Conservation (phyloP, 2,329 filamentous ascomycete species). For the Chaetomium sp. region DNA sequence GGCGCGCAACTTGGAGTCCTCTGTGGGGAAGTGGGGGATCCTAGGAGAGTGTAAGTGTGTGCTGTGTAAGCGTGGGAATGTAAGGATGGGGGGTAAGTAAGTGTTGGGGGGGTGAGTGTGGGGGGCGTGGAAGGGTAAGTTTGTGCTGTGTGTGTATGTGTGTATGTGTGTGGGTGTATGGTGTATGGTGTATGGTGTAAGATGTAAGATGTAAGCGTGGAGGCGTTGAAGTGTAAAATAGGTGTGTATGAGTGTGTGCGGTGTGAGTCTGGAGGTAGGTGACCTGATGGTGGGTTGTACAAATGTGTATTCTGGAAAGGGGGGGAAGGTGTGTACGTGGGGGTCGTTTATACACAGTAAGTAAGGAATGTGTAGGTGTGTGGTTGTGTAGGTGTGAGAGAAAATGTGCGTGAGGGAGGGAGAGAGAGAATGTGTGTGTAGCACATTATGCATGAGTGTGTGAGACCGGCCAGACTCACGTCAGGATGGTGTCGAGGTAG, state of each 20-base stretch:
- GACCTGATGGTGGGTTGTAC: too few species aligned
- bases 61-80: background rate
- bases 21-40: conserved; percentile 58
- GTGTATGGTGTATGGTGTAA: background rate
- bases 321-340: too few species aligned
- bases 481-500: conserved; percentile 65
- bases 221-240: too few species aligned
- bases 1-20: conserved; percentile 69
- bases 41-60: conserved; percentile 32
- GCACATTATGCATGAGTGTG: background rate
- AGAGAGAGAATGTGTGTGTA: background rate
- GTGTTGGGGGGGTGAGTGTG: too few species aligned
- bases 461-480: conserved; percentile 36
- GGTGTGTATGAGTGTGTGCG: too few species aligned
- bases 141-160: conserved; percentile 3
- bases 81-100: too few species aligned
- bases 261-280: too few species aligned
- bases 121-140: too few species aligned
- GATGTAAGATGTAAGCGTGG: too few species aligned
- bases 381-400: conserved; percentile 6
- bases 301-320: too few species aligned
- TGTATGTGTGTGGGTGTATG: conserved; percentile 1
- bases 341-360: too few species aligned
- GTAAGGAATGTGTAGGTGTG: background rate
- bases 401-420: background rate